Base-by-base conservation (phyloP, 179 eudicot species). In the Drosera spatulata region DNA sequence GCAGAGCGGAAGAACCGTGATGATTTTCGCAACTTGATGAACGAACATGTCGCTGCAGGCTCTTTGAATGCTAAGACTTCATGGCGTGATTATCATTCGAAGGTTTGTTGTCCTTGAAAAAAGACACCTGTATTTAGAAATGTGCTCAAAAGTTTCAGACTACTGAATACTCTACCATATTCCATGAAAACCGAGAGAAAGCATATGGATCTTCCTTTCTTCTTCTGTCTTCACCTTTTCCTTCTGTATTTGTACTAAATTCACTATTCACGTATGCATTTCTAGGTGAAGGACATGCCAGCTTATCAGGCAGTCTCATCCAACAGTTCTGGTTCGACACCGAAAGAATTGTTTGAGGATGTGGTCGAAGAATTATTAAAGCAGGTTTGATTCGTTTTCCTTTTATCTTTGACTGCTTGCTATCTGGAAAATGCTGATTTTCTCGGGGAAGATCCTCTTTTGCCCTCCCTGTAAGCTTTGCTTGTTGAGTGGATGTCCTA, bases 1-100 rank as follows among this genome's bases (percentile, higher is more conserved):
- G 65, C 73, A 55, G 99, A 94, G 70, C 84, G 99, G 58, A 94
- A 73, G 75, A 89, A 94, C 61, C 97, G 99, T 63, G 99, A 94
- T 52, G 95, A 89, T 56, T 94, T 94, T 61, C 94, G 99, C 55
- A 94, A 86, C 68, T 66, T 94, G 75, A 78, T 94, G 97, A 95
- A 86, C 40, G 95, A 65, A 62, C 95, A 90, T 79, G 82, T 86
- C 53, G 82, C 83, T 22, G 76, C 68, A 53, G 95, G 97, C 65
- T 74, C 74, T 66, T 85, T 94, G 68, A 78, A 77, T 9, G 79
- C 82, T 62, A 77, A 77, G 65, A 74, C 87, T 64, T 75, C 60
- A 59, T 94, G 99, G 97, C 86, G 93, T 63, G 97, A 94, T 56
- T 94, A 86, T 64, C 85, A 83, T 72, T 66, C 73, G 70, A 85